A percentile compares a stretch with the other conserved stretches of the same genome.
These are phyloP conservation scores for Rhizomucor pusillus DNA, from an alignment of 371 early-diverging fungal species.

Conservation along the genomic window DNA sequence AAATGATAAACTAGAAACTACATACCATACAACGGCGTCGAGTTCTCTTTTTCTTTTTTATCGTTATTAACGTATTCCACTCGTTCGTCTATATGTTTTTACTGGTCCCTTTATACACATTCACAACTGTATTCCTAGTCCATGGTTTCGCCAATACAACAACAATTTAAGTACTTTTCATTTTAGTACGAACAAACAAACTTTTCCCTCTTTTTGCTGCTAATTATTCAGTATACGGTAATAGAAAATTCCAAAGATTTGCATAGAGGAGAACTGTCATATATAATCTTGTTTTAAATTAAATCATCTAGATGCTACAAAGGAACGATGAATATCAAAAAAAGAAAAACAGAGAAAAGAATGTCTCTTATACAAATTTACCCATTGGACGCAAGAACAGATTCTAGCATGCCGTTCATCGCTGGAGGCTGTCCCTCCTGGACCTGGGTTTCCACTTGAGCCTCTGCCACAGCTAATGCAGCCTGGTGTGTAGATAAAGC, in stretches of 20 bases:
- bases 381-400: slow-evolving; percentile 9
- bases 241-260: no score
- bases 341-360: neutral
- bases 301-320: no score
- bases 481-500: neutral
- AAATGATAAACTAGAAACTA: slow-evolving; percentile 10
- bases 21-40: no score
- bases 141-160: no score
- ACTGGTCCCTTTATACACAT: no score
- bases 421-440: neutral
- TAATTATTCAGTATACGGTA: neutral
- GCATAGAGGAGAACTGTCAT: no score
- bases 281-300: no score
- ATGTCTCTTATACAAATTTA: neutral
- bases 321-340: neutral
- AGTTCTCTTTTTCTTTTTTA: no score
- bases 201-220: neutral
- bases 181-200: neutral
- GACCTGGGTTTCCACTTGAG: neutral
- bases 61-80: no score
- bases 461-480: neutral
- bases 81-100: no score
- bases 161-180: neutral
- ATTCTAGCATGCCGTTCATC: slow-evolving; percentile 3
- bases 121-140: no score